Conservation (phyloP, 2,329 filamentous ascomycete genomes). For the Scedosporium dehoogii region DNA sequence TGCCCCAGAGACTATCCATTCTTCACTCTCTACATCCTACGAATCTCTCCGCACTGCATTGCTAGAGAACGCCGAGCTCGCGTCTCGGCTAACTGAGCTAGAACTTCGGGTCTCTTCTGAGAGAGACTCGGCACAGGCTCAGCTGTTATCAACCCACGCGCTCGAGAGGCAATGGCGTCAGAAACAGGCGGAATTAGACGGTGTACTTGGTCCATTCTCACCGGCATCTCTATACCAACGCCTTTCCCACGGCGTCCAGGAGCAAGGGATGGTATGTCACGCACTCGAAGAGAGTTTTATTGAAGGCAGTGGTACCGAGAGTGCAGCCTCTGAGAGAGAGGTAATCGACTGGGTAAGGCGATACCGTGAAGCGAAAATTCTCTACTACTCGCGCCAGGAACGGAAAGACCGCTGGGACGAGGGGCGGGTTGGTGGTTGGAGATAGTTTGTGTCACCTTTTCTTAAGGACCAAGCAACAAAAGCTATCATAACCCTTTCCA, state of each 20-base stretch:
- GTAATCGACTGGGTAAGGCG: slow-evolving; percentile 73
- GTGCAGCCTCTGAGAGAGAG: slow-evolving; percentile 64
- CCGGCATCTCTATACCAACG: slow-evolving; percentile 80
- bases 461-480: background rate
- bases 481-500: background rate
- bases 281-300: slow-evolving; percentile 91
- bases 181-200: slow-evolving; percentile 83
- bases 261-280: slow-evolving; percentile 71
- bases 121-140: slow-evolving; percentile 65
- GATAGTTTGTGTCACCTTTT: slow-evolving; percentile 37
- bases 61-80: slow-evolving; percentile 61
- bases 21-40: slow-evolving; percentile 58
- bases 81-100: slow-evolving; percentile 49
- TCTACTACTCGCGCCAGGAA: slow-evolving; percentile 73
- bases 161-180: slow-evolving; percentile 87
- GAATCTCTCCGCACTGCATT: slow-evolving; percentile 55
- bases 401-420: slow-evolving; percentile 93
- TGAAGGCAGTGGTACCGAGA: slow-evolving; percentile 39
- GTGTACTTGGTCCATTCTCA: slow-evolving; percentile 72
- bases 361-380: slow-evolving; percentile 69
- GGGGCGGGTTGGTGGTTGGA: slow-evolving; percentile 88
- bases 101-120: slow-evolving; percentile 48
- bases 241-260: slow-evolving; percentile 63
- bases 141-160: slow-evolving; percentile 72
- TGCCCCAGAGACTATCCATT: slow-evolving; percentile 57